These are phyloP conservation scores for Kodamaea sp. DNA, from an alignment of 1,139 yeast genomes.

Conservation along the genomic window DNA sequence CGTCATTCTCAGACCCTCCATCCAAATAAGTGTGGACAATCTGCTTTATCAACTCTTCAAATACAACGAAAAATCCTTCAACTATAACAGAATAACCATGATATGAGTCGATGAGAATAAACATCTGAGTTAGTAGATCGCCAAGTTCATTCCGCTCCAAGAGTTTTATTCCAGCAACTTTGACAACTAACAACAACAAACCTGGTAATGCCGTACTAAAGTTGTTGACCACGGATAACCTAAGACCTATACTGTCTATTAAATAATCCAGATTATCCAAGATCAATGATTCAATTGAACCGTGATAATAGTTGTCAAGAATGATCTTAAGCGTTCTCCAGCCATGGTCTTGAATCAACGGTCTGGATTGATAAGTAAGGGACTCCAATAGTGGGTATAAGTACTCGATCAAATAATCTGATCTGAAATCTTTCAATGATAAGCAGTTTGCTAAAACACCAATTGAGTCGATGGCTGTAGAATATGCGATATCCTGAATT, in stretches of 20 bases:
- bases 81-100: constrained; percentile 78
- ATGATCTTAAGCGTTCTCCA: constrained; percentile 32
- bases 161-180: constrained; percentile 67
- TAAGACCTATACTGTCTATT: constrained; percentile 70
- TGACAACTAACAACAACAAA: constrained; percentile 64
- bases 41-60: constrained; percentile 63
- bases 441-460: constrained; percentile 27
- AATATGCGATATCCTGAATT: constrained; percentile 24
- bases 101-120: constrained; percentile 75
- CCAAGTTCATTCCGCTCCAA: constrained; percentile 57
- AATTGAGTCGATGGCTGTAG: constrained; percentile 34
- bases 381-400: constrained; percentile 38
- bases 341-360: constrained; percentile 34
- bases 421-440: constrained; percentile 29
- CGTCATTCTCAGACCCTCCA: not conserved
- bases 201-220: constrained; percentile 76
- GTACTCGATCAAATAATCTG: constrained; percentile 34
- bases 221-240: constrained; percentile 60
- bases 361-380: constrained; percentile 29
- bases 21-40: constrained; percentile 42
- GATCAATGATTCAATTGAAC: constrained; percentile 57
- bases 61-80: constrained; percentile 73
- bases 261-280: constrained; percentile 76
- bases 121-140: constrained; percentile 73
- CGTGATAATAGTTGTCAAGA: constrained; percentile 56